Evolutionary conservation across 805 yeast species (phyloP).

Genomic region (Priceomyces melissophilus): DNA sequence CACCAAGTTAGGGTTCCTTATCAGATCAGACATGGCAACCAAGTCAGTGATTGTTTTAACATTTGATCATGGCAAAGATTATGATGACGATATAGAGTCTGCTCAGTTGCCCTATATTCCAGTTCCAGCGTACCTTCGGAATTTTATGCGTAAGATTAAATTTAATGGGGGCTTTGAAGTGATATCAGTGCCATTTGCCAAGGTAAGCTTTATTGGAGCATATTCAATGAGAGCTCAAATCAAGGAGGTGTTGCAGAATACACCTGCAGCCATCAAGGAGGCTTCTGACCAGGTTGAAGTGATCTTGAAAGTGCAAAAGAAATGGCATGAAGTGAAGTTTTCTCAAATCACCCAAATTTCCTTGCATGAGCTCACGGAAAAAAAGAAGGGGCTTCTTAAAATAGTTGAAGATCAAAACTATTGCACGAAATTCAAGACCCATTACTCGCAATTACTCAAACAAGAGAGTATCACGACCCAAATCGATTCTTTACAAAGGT

Average conservation of each 20-base stretch:
- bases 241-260: slow-evolving; percentile 34
- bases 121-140: slow-evolving; percentile 25
- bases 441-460: slow-evolving; percentile 44
- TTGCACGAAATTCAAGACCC: slow-evolving; percentile 43
- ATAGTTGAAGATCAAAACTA: slow-evolving; percentile 25
- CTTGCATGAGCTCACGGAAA: slow-evolving; percentile 33
- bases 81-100: slow-evolving; percentile 18
- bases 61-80: slow-evolving; percentile 41
- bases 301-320: slow-evolving; percentile 34
- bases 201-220: slow-evolving; percentile 43
- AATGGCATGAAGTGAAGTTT: slow-evolving; percentile 46
- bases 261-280: slow-evolving; percentile 30
- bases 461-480: slow-evolving; percentile 45
- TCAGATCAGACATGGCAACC: slow-evolving; percentile 37
- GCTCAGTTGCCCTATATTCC: slow-evolving; percentile 38
- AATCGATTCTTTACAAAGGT: slow-evolving; percentile 53
- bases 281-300: slow-evolving; percentile 32
- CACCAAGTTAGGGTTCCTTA: slow-evolving; percentile 52
- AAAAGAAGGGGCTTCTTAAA: slow-evolving; percentile 32
- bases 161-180: slow-evolving; percentile 32
- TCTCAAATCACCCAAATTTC: slow-evolving; percentile 26
- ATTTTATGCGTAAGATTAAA: slow-evolving; percentile 33
- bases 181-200: slow-evolving; percentile 36
- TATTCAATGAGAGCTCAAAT: slow-evolving; percentile 32
- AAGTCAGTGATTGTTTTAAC: slow-evolving; percentile 37